Base-by-base conservation (phyloP, 805 yeast species). In the Starmerella riodocensis region DNA sequence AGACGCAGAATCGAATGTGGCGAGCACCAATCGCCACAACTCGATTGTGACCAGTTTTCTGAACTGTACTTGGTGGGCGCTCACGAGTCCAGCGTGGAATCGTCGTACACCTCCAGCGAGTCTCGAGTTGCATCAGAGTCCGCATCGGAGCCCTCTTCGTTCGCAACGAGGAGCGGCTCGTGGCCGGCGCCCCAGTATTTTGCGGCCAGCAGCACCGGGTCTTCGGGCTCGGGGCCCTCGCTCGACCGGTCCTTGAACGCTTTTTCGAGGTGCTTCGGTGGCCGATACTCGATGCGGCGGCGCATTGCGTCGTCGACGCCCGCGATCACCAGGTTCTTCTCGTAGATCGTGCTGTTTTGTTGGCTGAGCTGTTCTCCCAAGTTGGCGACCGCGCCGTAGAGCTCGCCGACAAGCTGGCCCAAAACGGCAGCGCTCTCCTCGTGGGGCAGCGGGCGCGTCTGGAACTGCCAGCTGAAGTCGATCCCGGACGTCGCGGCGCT, bases 261-360 rank as follows among this genome's bases (percentile, higher is more conserved):
- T 2, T 14, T 8, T 26, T 39, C 42, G 2, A 43, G 34, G 12
- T 34, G n/a, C 11, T 26, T 17, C 1, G 47, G 47, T 13, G 27
- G 37, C 6, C 29, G 23, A 26, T 40, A 43, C 20, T 27, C 37
- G 3, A 40, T 34, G n/a, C 23, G 29, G 9, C 47, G 47, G 12
- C 19, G 23, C 23, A 29, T 25, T 9, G 47, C 41, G 21, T 37
- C 40, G n/a, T 29, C 24, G 13, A 43, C 20, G 17, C 43, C 44
- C 14, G 30, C 21, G 8, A 43, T 40, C 6, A 43, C 32, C 16
- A 22, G 21, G 24, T 37, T 27, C 13, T 41, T 37, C 14, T 34
- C 39, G 16, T 16, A 11, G 11, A 39, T 29, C 4, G 12, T 12
- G 29, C 20, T 21, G 12, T 29, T 25, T 20, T 17, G 7, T 5